Evolutionary conservation across 805 yeast species (phyloP), one percentile per base, ranked within the genome.

Genomic region (Candida manassasensis): DNA sequence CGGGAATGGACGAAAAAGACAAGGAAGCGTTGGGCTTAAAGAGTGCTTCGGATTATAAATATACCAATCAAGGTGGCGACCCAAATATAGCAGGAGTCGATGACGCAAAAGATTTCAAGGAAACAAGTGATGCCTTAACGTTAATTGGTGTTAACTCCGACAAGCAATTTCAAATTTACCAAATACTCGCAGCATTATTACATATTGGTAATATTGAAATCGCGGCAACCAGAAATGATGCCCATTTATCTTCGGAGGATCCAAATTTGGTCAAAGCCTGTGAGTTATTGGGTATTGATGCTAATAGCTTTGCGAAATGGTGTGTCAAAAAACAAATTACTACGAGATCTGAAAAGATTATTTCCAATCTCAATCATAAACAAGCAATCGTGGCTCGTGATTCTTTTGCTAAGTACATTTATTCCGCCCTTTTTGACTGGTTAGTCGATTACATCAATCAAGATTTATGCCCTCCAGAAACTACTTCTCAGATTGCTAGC

Each of bases 401-500:
- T 62, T 93, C 98, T n/a, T 94, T 90, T 36, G 87, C 97, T 33
- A 90, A 90, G 59, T 90, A 82, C 58, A 82, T 93, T 34, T 90
- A 93, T 63, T 79, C 97, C 3, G 84, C 95, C 2, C 63, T 93
- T 42, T 90, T 90, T 49, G 97, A 90, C 54, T 90, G 98, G 98
- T 75, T 90, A 40, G 97, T 89, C 16, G 79, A 75, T 33, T 80
- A 79, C 47, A 84, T 88, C 44, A 90, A 90, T 59, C 58, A 73
- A 15, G 95, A 87, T 52, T 73, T 90, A 51, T 84, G 93, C 53
- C 80, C 90, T 2, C 79, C 81, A 14, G 82, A 77, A 29, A 75
- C 86, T 22, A 73, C 69, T 27, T 64, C 67, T 16, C 62, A 78
- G 24, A 72, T 81, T 36, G 63, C 72, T 30, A 75, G 86, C 1